Evolutionary conservation across 2,329 filamentous ascomycete species (phyloP).

Genomic region (Cladosporium phlei): DNA sequence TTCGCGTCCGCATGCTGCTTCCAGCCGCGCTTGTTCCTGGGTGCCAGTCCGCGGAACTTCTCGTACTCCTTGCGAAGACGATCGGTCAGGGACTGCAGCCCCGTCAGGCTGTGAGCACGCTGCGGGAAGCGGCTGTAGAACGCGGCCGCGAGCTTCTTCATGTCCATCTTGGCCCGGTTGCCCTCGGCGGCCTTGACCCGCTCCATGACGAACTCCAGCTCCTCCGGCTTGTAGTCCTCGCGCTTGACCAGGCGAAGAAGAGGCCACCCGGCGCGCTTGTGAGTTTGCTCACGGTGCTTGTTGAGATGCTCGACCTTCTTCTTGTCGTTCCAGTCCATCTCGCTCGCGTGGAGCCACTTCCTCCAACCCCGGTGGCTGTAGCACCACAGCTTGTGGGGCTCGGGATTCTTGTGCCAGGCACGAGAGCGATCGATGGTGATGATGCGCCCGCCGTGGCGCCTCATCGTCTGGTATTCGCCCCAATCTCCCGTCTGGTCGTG

Average conservation of each 20-base stretch:
- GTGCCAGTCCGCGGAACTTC: not conserved
- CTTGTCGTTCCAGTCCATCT: slow-evolving; percentile 3
- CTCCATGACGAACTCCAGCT: not conserved
- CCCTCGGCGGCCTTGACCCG: not conserved
- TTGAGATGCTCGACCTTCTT: slow-evolving; percentile 2
- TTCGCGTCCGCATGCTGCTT: not conserved
- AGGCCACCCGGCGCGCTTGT: slow-evolving; percentile 1
- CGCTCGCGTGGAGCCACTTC: not conserved
- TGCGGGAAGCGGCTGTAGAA: slow-evolving; percentile 3
- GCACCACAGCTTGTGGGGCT: slow-evolving; percentile 5
- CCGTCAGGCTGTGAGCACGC: not conserved
- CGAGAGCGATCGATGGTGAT: slow-evolving; percentile 11
- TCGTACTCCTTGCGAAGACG: slow-evolving; percentile 6
- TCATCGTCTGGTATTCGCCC: not conserved
- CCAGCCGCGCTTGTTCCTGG: not conserved
- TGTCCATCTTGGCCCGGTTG: not conserved
- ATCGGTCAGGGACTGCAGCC: slow-evolving; percentile 1
- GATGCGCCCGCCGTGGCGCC: not conserved
- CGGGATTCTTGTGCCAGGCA: not conserved
- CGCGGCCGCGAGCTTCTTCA: not conserved
- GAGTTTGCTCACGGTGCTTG: slow-evolving; percentile 10
- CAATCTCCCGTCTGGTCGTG: slow-evolving; percentile 3
- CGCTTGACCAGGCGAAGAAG: not conserved
- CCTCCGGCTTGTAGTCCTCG: not conserved
- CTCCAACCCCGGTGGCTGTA: slow-evolving; percentile 3